Conservation (phyloP, 2,329 filamentous ascomycete genomes). For the Colletotrichum truncatum region DNA sequence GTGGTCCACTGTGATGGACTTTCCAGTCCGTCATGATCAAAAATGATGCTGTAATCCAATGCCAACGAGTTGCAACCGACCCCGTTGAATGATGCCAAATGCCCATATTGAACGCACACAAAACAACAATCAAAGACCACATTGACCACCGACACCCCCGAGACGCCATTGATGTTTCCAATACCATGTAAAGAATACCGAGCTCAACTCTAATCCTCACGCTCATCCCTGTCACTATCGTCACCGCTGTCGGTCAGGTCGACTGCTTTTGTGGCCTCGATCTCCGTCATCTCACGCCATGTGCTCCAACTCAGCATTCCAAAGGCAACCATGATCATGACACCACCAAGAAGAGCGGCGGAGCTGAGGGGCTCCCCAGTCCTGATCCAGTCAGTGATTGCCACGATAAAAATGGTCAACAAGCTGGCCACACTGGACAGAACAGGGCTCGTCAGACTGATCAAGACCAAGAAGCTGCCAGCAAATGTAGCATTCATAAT, state of each 20-base stretch:
- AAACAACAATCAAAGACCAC: background rate
- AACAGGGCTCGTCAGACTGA: constrained; percentile 91
- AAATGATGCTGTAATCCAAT: constrained; percentile 15
- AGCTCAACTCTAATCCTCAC: constrained; percentile 35
- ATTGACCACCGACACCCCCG: constrained; percentile 3
- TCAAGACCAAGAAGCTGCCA: constrained; percentile 91
- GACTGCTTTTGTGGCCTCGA: constrained; percentile 68
- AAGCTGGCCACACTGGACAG: constrained; percentile 92
- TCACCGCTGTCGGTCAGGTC: constrained; percentile 56
- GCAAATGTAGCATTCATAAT: constrained; percentile 92
- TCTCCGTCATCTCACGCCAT: constrained; percentile 91
- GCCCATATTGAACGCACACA: constrained; percentile 3
- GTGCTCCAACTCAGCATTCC: constrained; percentile 89
- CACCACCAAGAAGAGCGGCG: constrained; percentile 82
- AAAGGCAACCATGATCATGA: constrained; percentile 90
- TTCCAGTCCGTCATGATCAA: background rate
- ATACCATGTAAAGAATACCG: constrained; percentile 16
- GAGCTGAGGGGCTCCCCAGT: constrained; percentile 79
- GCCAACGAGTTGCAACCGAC: background rate
- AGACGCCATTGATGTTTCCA: constrained; percentile 23
- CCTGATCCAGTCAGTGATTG: constrained; percentile 87
- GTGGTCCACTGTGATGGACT: background rate
- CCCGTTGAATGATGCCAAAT: constrained; percentile 6
- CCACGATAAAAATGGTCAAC: constrained; percentile 96
- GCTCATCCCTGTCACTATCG: constrained; percentile 53